phyloP scores from a whole-genome alignment of 345 rosid genomes.

The Lepidium aucheri region DNA sequence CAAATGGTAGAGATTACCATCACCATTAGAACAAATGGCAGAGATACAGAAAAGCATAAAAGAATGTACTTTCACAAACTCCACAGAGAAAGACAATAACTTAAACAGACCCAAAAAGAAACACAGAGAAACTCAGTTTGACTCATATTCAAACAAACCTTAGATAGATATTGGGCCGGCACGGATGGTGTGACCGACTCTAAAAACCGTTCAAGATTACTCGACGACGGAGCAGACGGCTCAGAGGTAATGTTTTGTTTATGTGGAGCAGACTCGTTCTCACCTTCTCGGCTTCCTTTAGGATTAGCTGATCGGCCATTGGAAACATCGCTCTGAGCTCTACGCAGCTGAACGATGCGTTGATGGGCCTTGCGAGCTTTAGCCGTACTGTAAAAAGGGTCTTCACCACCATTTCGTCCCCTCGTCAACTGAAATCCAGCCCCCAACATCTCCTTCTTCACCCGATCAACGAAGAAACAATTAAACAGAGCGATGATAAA shows the following conservation, averaged over 20 bases:
- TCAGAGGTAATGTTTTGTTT: conserved; percentile 4
- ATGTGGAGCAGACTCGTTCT: conserved; percentile 1
- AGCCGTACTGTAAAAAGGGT: conserved; percentile 31
- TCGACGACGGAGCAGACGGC: conserved; percentile 17
- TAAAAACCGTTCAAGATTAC: conserved; percentile 46
- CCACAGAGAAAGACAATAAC: not conserved
- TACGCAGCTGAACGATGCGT: conserved; percentile 27
- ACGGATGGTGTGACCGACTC: conserved; percentile 44
- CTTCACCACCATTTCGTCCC: conserved; percentile 37
- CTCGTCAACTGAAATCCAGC: conserved; percentile 41
- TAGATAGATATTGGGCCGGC: conserved; percentile 37
- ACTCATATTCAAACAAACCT: conserved; percentile 28
- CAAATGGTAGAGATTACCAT: too few species aligned
- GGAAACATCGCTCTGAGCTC: conserved; percentile 37
- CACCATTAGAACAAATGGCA: not conserved
- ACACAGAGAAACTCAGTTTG: not conserved
- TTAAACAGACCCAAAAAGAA: not conserved
- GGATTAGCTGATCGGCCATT: conserved; percentile 20
- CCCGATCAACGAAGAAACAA: not conserved
- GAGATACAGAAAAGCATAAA: too few species aligned
- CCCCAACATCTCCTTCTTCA: conserved; percentile 35
- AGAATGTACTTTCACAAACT: not conserved
- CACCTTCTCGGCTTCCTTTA: conserved; percentile 6
- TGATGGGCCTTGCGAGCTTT: conserved; percentile 37
- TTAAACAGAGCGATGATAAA: not conserved